A percentile compares a stretch with the other conserved stretches of the same genome.
Evolutionary conservation across 116 monocot species (phyloP).

Genomic region (Iris pallida): DNA sequence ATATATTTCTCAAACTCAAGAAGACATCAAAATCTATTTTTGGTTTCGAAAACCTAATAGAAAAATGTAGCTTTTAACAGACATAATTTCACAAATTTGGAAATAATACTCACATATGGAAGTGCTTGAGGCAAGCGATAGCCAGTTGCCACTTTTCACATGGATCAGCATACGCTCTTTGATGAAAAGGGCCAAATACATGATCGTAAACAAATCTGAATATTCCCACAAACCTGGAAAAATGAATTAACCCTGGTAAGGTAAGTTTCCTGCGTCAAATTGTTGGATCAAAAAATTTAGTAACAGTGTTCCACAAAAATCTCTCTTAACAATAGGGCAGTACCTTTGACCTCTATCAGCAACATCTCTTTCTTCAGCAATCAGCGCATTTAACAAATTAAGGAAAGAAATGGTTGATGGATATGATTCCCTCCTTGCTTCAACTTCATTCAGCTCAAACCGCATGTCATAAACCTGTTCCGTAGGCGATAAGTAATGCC

Average conservation of each 20-base stretch:
- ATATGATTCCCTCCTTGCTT: conserved; percentile 92
- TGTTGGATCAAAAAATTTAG: not conserved
- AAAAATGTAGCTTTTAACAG: too few species aligned
- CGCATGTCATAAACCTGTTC: conserved; percentile 92
- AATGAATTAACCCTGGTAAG: not conserved
- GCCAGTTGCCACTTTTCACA: conserved; percentile 90
- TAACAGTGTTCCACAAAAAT: not conserved
- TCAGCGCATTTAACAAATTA: conserved; percentile 81
- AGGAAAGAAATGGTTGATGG: conserved; percentile 97
- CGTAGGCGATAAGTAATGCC: not conserved
- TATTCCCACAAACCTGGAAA: conserved; percentile 79
- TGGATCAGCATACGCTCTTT: conserved; percentile 87
- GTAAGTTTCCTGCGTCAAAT: not conserved
- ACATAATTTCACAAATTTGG: too few species aligned
- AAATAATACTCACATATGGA: conserved; percentile 53
- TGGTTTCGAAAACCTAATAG: too few species aligned
- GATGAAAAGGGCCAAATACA: conserved; percentile 85
- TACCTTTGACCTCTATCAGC: conserved; percentile 79
- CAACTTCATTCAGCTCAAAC: conserved; percentile 95
- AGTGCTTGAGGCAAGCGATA: conserved; percentile 85
- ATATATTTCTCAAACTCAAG: too few species aligned
- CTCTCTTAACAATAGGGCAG: not conserved
- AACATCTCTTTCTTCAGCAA: conserved; percentile 81
- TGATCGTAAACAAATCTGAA: conserved; percentile 96
- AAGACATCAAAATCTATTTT: too few species aligned